These are phyloP conservation scores for Pholiota microspora DNA, from an alignment of 768 basidiomycete species.

Conservation along the genomic window DNA sequence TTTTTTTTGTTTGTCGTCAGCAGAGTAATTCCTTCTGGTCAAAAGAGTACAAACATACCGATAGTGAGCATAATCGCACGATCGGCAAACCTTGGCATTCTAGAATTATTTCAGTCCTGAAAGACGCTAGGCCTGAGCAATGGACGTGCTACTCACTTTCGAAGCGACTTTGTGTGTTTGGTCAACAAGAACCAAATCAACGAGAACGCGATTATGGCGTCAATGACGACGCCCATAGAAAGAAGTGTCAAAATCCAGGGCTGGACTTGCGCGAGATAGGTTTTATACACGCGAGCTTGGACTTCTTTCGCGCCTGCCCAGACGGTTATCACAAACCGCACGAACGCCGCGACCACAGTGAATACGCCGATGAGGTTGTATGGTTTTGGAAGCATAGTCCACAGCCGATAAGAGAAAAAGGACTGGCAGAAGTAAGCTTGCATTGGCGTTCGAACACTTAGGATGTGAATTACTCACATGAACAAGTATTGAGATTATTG, in stretches of 20 bases:
- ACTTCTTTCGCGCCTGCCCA: not conserved
- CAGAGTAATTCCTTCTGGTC: too few species aligned
- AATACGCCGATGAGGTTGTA: slow-evolving; percentile 22
- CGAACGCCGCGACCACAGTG: slow-evolving; percentile 19
- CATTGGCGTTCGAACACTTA: too few species aligned
- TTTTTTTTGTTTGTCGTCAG: too few species aligned
- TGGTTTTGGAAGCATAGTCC: slow-evolving; percentile 22
- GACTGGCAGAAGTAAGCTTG: too few species aligned
- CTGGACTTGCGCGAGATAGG: slow-evolving; percentile 16
- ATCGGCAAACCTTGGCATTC: not conserved
- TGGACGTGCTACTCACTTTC: not conserved
- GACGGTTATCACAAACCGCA: slow-evolving; percentile 10
- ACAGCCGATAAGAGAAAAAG: slow-evolving; percentile 28
- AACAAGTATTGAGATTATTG: slow-evolving; percentile 21
- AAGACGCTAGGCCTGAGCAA: too few species aligned
- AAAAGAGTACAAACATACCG: not conserved
- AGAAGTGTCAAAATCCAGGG: slow-evolving; percentile 25
- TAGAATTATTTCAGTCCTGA: not conserved
- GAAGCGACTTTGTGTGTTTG: not conserved
- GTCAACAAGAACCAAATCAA: slow-evolving; percentile 23
- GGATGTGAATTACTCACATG: slow-evolving; percentile 20
- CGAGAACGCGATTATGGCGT: slow-evolving; percentile 24
- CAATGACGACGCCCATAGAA: slow-evolving; percentile 23
- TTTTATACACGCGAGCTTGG: slow-evolving; percentile 22
- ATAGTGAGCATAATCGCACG: not conserved